Evolutionary conservation across 1,284 basidiomycete species (phyloP).

Genomic region (Psilocybe mexicana): DNA sequence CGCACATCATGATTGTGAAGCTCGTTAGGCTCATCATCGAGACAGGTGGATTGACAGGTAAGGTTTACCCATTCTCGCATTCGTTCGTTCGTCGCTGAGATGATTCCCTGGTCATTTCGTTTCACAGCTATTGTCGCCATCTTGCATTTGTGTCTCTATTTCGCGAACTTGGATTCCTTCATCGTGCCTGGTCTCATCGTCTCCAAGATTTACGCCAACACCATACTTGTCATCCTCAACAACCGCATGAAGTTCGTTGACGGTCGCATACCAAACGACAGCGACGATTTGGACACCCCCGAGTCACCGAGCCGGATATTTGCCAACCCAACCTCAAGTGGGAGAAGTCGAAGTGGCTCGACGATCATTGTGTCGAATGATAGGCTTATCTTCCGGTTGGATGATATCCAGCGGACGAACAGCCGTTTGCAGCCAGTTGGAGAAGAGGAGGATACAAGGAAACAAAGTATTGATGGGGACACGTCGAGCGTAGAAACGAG

Average conservation of each 20-base stretch:
- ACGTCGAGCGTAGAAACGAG: background rate
- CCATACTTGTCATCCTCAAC: conserved; percentile 30
- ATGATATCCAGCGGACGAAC: conserved; percentile 4
- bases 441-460: background rate
- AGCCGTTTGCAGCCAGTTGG: background rate
- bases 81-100: background rate
- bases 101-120: background rate
- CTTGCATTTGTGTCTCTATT: conserved; percentile 28
- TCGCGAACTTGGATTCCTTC: conserved; percentile 22
- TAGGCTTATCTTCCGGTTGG: conserved; percentile 18
- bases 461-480: background rate
- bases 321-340: background rate
- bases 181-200: conserved; percentile 26
- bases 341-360: background rate
- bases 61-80: background rate
- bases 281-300: background rate
- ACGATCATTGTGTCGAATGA: conserved; percentile 21
- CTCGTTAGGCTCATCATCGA: conserved; percentile 29
- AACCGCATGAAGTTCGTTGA: conserved; percentile 27
- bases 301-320: background rate
- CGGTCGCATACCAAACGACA: conserved; percentile 4
- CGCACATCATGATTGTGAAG: conserved; percentile 28
- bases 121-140: conserved; percentile 27
- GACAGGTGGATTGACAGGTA: conserved; percentile 30
- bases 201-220: conserved; percentile 32